These are phyloP conservation scores for Dactylonectria estremocensis DNA, from an alignment of 2,329 filamentous ascomycete genomes.

Conservation along the genomic window DNA sequence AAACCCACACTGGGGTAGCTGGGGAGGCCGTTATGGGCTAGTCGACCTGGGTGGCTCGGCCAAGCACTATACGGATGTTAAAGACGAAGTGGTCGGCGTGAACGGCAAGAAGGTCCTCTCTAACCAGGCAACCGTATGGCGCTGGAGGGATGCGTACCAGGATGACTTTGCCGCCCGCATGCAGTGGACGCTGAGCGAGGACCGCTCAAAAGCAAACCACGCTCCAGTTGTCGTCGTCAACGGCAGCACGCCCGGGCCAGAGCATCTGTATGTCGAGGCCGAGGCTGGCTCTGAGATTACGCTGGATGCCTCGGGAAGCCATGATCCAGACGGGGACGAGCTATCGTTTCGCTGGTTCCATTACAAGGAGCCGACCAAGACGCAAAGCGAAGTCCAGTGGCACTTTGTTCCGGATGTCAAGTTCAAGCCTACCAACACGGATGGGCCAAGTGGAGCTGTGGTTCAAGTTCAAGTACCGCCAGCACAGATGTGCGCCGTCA, in stretches of 20 bases:
- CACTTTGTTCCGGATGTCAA: constrained; percentile 48
- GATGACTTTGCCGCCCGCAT: constrained; percentile 61
- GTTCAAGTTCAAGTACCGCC: no score
- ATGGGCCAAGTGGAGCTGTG: no score
- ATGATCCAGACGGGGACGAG: constrained; percentile 61
- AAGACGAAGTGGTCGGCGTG: constrained; percentile 48
- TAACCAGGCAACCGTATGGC: constrained; percentile 58
- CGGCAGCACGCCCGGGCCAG: constrained; percentile 55
- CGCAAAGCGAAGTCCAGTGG: constrained; percentile 47
- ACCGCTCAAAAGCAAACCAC: constrained; percentile 58
- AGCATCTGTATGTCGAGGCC: constrained; percentile 57
- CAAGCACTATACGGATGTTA: constrained; percentile 50
- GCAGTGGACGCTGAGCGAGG: constrained; percentile 53
- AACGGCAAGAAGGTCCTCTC: constrained; percentile 47
- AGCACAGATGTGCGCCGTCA: constrained; percentile 44
- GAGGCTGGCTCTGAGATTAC: constrained; percentile 56
- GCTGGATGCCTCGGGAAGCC: constrained; percentile 62
- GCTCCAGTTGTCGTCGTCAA: constrained; percentile 62
- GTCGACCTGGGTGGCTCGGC: constrained; percentile 43
- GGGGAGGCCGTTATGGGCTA: constrained; percentile 64
- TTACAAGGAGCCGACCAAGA: constrained; percentile 56
- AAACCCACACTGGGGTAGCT: constrained; percentile 62
- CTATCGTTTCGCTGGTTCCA: constrained; percentile 66
- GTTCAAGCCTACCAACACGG: no score
- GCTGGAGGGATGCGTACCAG: constrained; percentile 59